These are phyloP conservation scores for Eutypella sp. DNA, from an alignment of 2,329 filamentous ascomycete species.

Conservation along the genomic window DNA sequence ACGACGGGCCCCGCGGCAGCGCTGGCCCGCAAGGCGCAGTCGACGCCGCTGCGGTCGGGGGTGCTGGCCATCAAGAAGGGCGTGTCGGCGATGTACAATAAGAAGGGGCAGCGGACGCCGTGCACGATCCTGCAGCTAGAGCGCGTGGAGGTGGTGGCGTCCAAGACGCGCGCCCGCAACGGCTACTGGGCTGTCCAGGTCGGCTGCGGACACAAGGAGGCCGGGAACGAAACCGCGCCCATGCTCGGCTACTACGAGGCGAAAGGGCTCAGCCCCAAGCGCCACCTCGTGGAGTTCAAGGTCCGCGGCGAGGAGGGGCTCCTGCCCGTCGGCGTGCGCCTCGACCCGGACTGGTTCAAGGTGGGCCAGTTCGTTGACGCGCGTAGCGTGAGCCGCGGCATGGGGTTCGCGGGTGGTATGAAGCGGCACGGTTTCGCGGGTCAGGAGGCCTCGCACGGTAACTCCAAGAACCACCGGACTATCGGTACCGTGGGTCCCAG, in stretches of 20 bases:
- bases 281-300: constrained; percentile 78
- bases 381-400: constrained; percentile 71
- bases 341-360: constrained; percentile 87
- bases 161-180: constrained; percentile 74
- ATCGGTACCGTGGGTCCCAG: constrained; percentile 86
- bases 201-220: constrained; percentile 68
- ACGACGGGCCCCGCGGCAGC: constrained; percentile 57
- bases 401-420: constrained; percentile 97
- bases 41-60: constrained; percentile 67
- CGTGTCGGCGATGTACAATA: constrained; percentile 88
- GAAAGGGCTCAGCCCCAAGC: constrained; percentile 77
- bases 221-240: constrained; percentile 74
- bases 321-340: constrained; percentile 66
- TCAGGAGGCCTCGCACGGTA: constrained; percentile 90
- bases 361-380: constrained; percentile 89
- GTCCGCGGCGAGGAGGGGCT: constrained; percentile 71
- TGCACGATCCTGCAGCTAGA: constrained; percentile 95
- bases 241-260: constrained; percentile 83
- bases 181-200: constrained; percentile 95
- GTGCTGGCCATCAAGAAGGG: constrained; percentile 87
- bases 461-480: constrained; percentile 87
- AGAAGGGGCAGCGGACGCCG: constrained; percentile 68
- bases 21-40: constrained; percentile 52
- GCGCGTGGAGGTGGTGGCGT: constrained; percentile 79
- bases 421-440: constrained; percentile 88